Conservation (phyloP, 371 early-diverging fungal genomes). For the Rhizomucor pusillus region DNA sequence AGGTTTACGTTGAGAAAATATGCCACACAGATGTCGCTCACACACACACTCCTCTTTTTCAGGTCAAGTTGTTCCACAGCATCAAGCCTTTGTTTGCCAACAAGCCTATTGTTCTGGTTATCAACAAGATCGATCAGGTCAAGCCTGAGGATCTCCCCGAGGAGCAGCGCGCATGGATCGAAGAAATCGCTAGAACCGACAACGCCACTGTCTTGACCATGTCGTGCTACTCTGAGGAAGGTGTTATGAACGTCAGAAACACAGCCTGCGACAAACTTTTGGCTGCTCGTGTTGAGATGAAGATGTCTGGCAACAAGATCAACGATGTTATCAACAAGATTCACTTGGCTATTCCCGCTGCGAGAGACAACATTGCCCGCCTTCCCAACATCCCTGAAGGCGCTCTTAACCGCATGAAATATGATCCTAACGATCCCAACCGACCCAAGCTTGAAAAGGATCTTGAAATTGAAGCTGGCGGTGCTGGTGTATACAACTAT, state of each 20-base stretch:
- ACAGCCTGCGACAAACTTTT: conserved; percentile 92
- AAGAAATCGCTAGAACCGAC: conserved; percentile 70
- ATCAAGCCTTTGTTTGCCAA: conserved; percentile 99
- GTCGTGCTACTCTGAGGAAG: conserved; percentile 91
- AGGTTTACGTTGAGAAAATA: background rate
- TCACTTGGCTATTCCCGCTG: conserved; percentile 86
- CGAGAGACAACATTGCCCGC: conserved; percentile 84
- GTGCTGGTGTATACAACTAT: conserved; percentile 94
- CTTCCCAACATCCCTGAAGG: conserved; percentile 85
- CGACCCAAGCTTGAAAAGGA: conserved; percentile 86
- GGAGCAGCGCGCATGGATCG: conserved; percentile 74
- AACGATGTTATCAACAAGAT: conserved; percentile 93
- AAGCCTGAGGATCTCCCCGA: conserved; percentile 71
- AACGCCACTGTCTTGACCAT: conserved; percentile 78
- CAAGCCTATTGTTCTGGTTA: conserved; percentile 95
- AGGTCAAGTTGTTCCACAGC: conserved; percentile 87
- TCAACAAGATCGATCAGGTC: conserved; percentile 97
- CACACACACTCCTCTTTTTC: background rate
- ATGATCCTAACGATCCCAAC: conserved; percentile 82
- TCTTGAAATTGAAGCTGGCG: conserved; percentile 87
- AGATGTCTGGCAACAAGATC: conserved; percentile 90
- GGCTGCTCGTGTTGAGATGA: conserved; percentile 92
- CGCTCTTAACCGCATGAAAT: conserved; percentile 67
- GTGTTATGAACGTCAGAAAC: conserved; percentile 95
- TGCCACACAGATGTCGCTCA: background rate